Conservation (phyloP, 169 alveolate species). For the Eimeria falciformis region DNA sequence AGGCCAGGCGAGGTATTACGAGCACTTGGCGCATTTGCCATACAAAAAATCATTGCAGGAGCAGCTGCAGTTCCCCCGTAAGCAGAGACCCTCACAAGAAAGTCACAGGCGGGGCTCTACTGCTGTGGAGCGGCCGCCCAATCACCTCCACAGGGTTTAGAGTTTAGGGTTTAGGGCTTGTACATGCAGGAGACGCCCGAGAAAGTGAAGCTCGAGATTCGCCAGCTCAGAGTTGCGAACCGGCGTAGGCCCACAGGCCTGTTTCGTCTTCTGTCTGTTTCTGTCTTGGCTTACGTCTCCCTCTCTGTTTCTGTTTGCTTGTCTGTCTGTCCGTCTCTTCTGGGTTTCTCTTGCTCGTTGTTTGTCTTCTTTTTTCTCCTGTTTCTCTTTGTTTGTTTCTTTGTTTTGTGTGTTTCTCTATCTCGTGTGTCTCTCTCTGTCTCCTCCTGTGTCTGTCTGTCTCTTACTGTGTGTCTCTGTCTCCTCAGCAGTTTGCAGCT, state of each 20-base stretch:
- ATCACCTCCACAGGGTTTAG: too few species aligned
- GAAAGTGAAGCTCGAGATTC: neutral
- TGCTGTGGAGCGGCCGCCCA: too few species aligned
- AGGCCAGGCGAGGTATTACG: too few species aligned
- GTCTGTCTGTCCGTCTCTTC: neutral
- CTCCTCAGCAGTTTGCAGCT: neutral
- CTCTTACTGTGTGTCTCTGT: neutral
- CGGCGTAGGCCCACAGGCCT: neutral
- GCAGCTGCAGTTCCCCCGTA: too few species aligned
- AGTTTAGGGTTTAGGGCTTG: neutral
- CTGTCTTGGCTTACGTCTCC: neutral
- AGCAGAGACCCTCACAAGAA: too few species aligned
- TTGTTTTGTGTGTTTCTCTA: neutral
- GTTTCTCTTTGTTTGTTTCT: neutral
- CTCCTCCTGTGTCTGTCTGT: neutral
- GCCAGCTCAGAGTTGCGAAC: neutral
- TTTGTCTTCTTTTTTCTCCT: neutral
- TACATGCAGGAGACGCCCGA: slow-evolving; percentile 24
- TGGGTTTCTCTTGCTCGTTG: neutral
- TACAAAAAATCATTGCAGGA: too few species aligned
- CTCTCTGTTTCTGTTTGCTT: neutral
- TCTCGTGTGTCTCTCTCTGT: too few species aligned
- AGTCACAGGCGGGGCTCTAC: too few species aligned
- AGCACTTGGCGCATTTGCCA: too few species aligned
- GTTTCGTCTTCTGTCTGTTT: neutral